Evolutionary conservation across 1,139 yeast genomes (phyloP).

Genomic region (Suhomyces coccinellae): DNA sequence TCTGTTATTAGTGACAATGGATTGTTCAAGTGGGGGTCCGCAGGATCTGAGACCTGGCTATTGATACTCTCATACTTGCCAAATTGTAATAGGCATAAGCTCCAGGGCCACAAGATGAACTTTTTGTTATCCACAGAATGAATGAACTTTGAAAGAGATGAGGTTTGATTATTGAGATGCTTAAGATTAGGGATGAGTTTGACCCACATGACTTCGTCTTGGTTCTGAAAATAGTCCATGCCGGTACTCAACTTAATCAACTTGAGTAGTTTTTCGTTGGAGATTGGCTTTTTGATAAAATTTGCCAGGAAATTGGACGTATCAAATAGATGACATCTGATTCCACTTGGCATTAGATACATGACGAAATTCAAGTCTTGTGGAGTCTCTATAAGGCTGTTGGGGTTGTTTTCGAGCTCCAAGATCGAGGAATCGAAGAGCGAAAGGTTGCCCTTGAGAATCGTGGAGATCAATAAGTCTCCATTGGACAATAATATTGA

Average conservation of each 20-base stretch:
- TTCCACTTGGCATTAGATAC: conserved; percentile 74
- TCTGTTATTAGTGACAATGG: conserved; percentile 39
- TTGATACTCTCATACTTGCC: conserved; percentile 24
- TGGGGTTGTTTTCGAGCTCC: conserved; percentile 20
- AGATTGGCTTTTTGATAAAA: conserved; percentile 19
- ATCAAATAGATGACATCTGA: conserved; percentile 61
- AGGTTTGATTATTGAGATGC: conserved; percentile 68
- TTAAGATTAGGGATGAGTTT: conserved; percentile 65
- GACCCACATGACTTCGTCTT: conserved; percentile 51
- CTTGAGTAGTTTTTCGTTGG: conserved; percentile 40
- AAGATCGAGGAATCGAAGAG: conserved; percentile 33
- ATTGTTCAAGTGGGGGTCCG: conserved; percentile 17
- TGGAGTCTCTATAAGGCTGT: conserved; percentile 11
- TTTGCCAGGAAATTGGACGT: conserved; percentile 52
- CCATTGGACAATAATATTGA: conserved; percentile 57
- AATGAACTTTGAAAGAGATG: conserved; percentile 56
- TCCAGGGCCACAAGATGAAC: conserved; percentile 70
- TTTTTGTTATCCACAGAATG: conserved; percentile 56
- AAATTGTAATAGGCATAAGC: conserved; percentile 59
- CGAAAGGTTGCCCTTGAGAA: conserved; percentile 27
- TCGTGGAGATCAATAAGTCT: conserved; percentile 41
- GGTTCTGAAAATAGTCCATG: conserved; percentile 28
- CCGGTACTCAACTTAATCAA: conserved; percentile 58
- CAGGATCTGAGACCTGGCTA: not conserved
- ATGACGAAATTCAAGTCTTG: conserved; percentile 40